Percentiles rank a stretch among this genome's conserved stretches.
Evolutionary conservation across 768 basidiomycete species (phyloP).

Genomic region (Hebeloma cylindrosporum): DNA sequence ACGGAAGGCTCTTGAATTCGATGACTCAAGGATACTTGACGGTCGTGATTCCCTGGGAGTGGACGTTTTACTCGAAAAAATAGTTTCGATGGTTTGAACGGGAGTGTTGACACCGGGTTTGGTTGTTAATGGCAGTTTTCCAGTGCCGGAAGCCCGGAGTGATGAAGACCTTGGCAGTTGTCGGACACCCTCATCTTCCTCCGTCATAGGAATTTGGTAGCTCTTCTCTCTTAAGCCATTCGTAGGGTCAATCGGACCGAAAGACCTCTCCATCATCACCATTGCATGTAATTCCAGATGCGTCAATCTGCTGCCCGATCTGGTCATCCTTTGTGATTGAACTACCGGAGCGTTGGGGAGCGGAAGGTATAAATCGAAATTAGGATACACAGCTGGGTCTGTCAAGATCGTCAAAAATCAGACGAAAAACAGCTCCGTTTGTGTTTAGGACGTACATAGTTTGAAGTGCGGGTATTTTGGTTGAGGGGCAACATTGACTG

Average conservation of each 20-base stretch:
- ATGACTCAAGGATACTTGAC: neutral
- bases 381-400: conserved; percentile 23
- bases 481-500: too few species aligned
- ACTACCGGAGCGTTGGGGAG: neutral
- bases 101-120: too few species aligned
- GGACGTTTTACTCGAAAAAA: too few species aligned
- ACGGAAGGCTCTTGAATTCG: conserved; percentile 1
- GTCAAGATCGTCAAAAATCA: too few species aligned
- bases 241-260: conserved; percentile 9
- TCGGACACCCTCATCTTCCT: conserved; percentile 1
- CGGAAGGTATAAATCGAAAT: conserved; percentile 24
- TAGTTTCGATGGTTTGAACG: too few species aligned
- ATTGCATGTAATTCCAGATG: conserved; percentile 36
- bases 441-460: conserved; percentile 22
- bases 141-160: too few species aligned
- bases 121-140: too few species aligned
- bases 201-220: conserved; percentile 1
- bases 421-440: too few species aligned
- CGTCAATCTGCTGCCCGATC: conserved; percentile 28
- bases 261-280: conserved; percentile 35
- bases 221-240: neutral
- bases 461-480: conserved; percentile 7
- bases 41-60: too few species aligned
- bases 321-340: conserved; percentile 3
- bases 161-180: neutral